Evolutionary conservation across 768 basidiomycete genomes (phyloP), one percentile per base, ranked within the genome.

Genomic region (Boletus tylopilopsis): DNA sequence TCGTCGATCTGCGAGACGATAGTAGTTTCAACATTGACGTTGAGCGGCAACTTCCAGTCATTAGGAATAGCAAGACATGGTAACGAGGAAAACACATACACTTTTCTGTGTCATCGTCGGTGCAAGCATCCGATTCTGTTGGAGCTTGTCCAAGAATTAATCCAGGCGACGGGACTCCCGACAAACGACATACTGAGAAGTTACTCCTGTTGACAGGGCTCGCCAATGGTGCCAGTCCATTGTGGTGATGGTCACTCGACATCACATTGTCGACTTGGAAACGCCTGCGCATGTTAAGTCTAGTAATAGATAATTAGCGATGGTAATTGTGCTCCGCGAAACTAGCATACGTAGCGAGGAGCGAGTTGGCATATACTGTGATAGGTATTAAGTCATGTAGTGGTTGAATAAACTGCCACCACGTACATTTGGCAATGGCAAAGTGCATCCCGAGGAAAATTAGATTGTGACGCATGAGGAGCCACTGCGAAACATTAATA

Each of bases 391-490:
- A 54, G 23, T 5, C 6, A 29, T 9, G 6, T 6, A 27, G 18
- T 25, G 21, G 3, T 6, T 0, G 11, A n/a, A 30, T 12, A 33
- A n/a, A 24, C n/a, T 25, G 2, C 11, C n/a, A 35, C 30, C n/a
- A 10, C 68, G 0, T 53, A 68, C 67, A 13, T 49, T 68, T 68
- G 8, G 68, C 66, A 11, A 68, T 68, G 1, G 67, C 63, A 45
- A 68, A 68, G 51, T 68, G 67, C 64, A 68, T 68, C 5, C 64
- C 67, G 4, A 68, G 55, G 62, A 70, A 68, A 47, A 68, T 67
- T 52, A 68, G 38, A 36, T 68, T 68, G 30, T 70, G 66, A 16
- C 67, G 68, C 68, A 68, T 68, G 21, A 56, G 15, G 15, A 68
- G 41, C 67, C 67, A 68, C 67, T 68, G 21, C 0, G 15, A 15